Conservation (phyloP, 257 asterid genomes). For the Echites panduratus region DNA sequence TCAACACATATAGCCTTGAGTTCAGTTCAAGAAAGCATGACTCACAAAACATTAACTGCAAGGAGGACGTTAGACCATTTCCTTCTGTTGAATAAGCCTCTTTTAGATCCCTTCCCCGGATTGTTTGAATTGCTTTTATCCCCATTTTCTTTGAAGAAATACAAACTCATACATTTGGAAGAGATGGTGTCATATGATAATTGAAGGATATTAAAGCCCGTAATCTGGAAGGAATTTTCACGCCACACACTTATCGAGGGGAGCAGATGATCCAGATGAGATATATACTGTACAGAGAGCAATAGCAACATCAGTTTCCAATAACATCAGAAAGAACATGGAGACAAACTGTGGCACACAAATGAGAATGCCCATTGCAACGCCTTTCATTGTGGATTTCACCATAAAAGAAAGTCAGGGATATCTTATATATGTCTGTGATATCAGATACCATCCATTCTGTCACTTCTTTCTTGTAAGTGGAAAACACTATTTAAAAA, state of each 20-base stretch:
- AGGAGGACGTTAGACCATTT: slow-evolving; percentile 66
- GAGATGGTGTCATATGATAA: slow-evolving; percentile 45
- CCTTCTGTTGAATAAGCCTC: slow-evolving; percentile 44
- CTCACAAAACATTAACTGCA: slow-evolving; percentile 75
- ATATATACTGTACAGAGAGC: slow-evolving; percentile 39
- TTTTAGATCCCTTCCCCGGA: slow-evolving; percentile 38
- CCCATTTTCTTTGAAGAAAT: slow-evolving; percentile 51
- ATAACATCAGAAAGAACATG: neutral
- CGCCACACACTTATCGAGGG: slow-evolving; percentile 39
- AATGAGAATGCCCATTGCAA: neutral
- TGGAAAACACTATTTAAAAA: neutral
- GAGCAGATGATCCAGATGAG: slow-evolving; percentile 42
- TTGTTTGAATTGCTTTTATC: slow-evolving; percentile 30
- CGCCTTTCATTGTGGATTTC: neutral
- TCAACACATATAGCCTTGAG: neutral
- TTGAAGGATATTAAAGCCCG: slow-evolving; percentile 39
- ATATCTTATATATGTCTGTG: neutral
- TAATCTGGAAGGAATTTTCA: slow-evolving; percentile 41
- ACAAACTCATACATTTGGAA: slow-evolving; percentile 38
- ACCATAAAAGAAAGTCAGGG: neutral
- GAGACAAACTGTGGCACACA: neutral
- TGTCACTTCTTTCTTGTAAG: neutral
- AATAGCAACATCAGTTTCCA: slow-evolving; percentile 5
- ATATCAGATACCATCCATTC: neutral
- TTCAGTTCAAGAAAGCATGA: slow-evolving; percentile 16